Conservation (phyloP, 192 early-diverging fungal genomes). For the Coemansia sp. region DNA sequence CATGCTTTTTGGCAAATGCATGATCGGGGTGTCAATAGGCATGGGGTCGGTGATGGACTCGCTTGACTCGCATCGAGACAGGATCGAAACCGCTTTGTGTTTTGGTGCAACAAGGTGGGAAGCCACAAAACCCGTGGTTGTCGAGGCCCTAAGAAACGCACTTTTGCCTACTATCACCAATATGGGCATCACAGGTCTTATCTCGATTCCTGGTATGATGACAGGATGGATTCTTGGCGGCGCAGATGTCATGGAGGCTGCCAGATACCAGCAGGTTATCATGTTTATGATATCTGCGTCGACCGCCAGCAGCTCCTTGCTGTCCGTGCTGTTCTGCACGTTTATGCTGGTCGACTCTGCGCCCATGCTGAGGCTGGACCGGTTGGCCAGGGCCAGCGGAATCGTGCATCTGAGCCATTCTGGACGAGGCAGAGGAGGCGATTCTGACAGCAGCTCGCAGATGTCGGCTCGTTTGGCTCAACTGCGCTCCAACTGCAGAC, state of each 20-base stretch:
- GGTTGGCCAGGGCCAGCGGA: slow-evolving; percentile 12
- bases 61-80: slow-evolving; percentile 57
- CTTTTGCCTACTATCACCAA: slow-evolving; percentile 79
- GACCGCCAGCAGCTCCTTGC: slow-evolving; percentile 65
- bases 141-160: slow-evolving; percentile 73
- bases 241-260: slow-evolving; percentile 73
- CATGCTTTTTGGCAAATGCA: slow-evolving; percentile 84
- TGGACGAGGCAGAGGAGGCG: background rate
- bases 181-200: slow-evolving; percentile 81
- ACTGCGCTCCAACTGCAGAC: slow-evolving; percentile 39
- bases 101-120: slow-evolving; percentile 85
- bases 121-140: slow-evolving; percentile 69
- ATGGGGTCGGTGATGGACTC: slow-evolving; percentile 63
- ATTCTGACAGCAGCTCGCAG: background rate
- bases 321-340: slow-evolving; percentile 44
- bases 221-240: slow-evolving; percentile 88
- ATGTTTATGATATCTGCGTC: slow-evolving; percentile 84
- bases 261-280: slow-evolving; percentile 82
- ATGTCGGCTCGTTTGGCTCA: slow-evolving; percentile 22
- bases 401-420: slow-evolving; percentile 7
- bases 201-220: slow-evolving; percentile 90
- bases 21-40: slow-evolving; percentile 72
- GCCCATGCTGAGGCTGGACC: slow-evolving; percentile 36
- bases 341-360: slow-evolving; percentile 38
- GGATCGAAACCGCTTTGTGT: slow-evolving; percentile 63